Conservation (phyloP, 1,284 basidiomycete species). For the Earliella scabrosa region DNA sequence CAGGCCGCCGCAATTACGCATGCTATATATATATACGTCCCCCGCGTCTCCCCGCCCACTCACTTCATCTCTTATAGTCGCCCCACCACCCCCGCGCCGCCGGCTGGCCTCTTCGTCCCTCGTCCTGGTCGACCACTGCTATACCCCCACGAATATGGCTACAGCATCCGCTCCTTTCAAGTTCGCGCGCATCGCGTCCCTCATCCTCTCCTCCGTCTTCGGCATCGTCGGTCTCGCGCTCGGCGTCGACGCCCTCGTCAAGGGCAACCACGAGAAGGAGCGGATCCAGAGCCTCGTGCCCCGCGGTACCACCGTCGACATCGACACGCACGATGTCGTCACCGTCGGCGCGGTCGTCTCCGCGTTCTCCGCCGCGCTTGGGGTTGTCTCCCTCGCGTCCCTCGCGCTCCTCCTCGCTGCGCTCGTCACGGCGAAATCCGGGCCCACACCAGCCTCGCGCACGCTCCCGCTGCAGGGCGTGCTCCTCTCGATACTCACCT, state of each 20-base stretch:
- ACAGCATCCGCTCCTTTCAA: slow-evolving; percentile 16
- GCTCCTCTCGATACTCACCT: slow-evolving; percentile 48
- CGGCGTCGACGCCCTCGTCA: slow-evolving; percentile 45
- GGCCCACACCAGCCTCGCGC: slow-evolving; percentile 14
- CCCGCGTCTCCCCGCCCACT: too few relatives aligned
- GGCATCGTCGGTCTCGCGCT: slow-evolving; percentile 39
- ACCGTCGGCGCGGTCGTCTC: slow-evolving; percentile 50
- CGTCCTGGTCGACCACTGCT: background rate
- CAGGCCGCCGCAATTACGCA: too few relatives aligned
- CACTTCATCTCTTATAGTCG: background rate
- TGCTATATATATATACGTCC: too few relatives aligned
- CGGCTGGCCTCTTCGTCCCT: background rate
- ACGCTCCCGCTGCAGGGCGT: slow-evolving; percentile 38
- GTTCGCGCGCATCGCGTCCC: slow-evolving; percentile 35
- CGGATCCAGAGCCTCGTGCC: slow-evolving; percentile 31
- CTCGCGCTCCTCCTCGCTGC: slow-evolving; percentile 38
- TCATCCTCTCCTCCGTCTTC: slow-evolving; percentile 42
- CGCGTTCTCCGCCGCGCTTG: slow-evolving; percentile 45
- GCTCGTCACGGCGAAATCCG: slow-evolving; percentile 1
- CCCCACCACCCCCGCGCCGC: background rate
- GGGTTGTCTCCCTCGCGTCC: slow-evolving; percentile 42
- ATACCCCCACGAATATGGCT: slow-evolving; percentile 8
- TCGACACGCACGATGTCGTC: slow-evolving; percentile 47
- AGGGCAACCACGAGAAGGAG: slow-evolving; percentile 40
- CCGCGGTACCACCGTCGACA: slow-evolving; percentile 32